Percentiles rank a stretch among this genome's conserved stretches.
These are phyloP conservation scores for Citrus maxima DNA, from an alignment of 345 rosid genomes.

Conservation along the genomic window DNA sequence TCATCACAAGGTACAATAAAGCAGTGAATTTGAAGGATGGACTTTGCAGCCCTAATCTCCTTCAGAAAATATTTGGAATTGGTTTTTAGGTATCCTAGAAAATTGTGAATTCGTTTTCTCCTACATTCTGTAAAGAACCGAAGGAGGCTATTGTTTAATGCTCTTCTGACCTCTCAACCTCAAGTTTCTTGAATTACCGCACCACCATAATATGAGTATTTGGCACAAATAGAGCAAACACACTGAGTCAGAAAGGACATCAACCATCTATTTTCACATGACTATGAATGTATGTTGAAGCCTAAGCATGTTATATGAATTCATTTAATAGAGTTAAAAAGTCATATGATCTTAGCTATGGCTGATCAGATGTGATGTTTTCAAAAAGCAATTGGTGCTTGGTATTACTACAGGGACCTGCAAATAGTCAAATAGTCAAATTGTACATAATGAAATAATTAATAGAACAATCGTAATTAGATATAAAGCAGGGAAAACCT, in stretches of 20 bases:
- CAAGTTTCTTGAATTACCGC: background rate
- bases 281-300: background rate
- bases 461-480: background rate
- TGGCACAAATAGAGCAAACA: background rate
- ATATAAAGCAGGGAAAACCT: background rate
- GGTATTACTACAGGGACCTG: background rate
- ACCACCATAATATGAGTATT: background rate
- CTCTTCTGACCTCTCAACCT: background rate
- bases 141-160: background rate
- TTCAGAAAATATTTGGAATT: background rate
- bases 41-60: background rate
- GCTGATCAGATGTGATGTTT: background rate
- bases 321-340: background rate
- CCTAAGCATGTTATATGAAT: background rate
- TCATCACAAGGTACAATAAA: conserved; percentile 64
- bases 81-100: background rate
- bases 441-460: background rate
- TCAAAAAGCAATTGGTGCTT: background rate
- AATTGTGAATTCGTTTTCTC: background rate
- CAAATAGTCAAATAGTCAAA: background rate
- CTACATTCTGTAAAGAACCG: background rate
- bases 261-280: background rate
- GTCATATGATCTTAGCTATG: background rate
- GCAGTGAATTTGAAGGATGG: background rate
- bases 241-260: background rate